Evolutionary conservation across 148 eudicot genomes (phyloP).

Genomic region (Nepenthes gracilis): DNA sequence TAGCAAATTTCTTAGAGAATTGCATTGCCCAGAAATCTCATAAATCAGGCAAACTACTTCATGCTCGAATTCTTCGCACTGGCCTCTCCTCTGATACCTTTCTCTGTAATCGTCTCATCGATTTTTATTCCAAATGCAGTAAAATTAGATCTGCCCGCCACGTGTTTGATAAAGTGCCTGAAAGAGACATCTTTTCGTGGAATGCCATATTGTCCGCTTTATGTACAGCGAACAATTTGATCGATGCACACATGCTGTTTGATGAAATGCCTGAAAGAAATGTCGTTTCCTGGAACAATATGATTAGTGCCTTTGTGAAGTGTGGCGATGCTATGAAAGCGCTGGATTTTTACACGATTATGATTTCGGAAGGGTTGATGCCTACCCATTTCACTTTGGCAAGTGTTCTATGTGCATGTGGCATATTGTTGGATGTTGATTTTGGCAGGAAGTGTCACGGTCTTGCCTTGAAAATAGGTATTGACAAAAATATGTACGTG

Average conservation of each 20-base stretch:
- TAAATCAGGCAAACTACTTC: constrained; percentile 43
- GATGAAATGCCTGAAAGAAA: constrained; percentile 63
- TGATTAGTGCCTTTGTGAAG: constrained; percentile 45
- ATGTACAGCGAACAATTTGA: constrained; percentile 22
- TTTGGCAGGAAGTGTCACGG: constrained; percentile 56
- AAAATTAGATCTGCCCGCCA: constrained; percentile 24
- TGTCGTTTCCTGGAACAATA: constrained; percentile 56
- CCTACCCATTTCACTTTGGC: constrained; percentile 68
- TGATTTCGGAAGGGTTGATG: constrained; percentile 36
- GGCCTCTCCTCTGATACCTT: constrained; percentile 31
- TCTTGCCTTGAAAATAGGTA: constrained; percentile 42
- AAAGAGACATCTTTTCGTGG: constrained; percentile 47
- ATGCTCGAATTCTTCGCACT: constrained; percentile 44
- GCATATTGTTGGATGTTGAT: constrained; percentile 25
- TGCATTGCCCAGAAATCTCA: constrained; percentile 49
- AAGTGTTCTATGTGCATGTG: constrained; percentile 65
- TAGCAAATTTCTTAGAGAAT: constrained; percentile 36
- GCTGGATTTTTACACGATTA: constrained; percentile 22
- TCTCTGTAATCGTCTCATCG: constrained; percentile 53
- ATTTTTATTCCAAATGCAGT: constrained; percentile 52
- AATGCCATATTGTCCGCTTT: constrained; percentile 41
- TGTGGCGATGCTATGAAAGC: constrained; percentile 32
- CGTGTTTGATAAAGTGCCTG: constrained; percentile 49
- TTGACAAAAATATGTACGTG: constrained; percentile 47
- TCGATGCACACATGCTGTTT: constrained; percentile 34